Evolutionary conservation across 345 rosid genomes (phyloP), one percentile per base, ranked within the genome.

Genomic region (Alliaria petiolata): DNA sequence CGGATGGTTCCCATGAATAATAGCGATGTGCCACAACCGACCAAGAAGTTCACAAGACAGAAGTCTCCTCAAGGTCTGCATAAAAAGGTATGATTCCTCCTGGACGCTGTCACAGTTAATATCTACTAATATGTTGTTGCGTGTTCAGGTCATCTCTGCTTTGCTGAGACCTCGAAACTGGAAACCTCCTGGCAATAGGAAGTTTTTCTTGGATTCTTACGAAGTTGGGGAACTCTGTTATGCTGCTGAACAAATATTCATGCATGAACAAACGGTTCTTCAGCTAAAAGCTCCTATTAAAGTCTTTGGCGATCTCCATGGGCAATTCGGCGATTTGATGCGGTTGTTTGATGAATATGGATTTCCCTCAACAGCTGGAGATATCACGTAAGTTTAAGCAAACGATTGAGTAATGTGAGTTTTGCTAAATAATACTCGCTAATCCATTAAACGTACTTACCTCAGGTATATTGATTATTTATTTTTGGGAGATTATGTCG

Each of bases 221-320:
- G 99, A 95, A 86, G 90, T 95, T 50, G 98, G 98, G 34, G 99
- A 95, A 82, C 97, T 95, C 43, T 95, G 99, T 83, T 89, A 91
- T 81, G 96, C 96, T 42, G 99, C 93, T 55, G 99, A 95, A 75
- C 99, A 95, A 84, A 81, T 95, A 67, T 91, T 95, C 79, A 95
- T 89, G 98, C 95, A 89, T 17, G 99, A 95, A 69, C 84, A 93
- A 55, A 85, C 99, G 8, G 98, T 95, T 76, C 99, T 95, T 75
- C 96, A 89, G 83, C 84, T 95, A 76, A 95, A 80, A 82, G 99
- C 98, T 70, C 99, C 98, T 22, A 74, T 89, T 50, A 95, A 95
- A 82, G 92, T 95, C 57, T 95, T 95, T 63, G 99, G 98, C 12
- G 99, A 95, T 75, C 96, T 95, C 73, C 99, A 95, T 40, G 99